phyloP scores from a whole-genome alignment of 208 protist genomes.

The Leishmania braziliensis region DNA sequence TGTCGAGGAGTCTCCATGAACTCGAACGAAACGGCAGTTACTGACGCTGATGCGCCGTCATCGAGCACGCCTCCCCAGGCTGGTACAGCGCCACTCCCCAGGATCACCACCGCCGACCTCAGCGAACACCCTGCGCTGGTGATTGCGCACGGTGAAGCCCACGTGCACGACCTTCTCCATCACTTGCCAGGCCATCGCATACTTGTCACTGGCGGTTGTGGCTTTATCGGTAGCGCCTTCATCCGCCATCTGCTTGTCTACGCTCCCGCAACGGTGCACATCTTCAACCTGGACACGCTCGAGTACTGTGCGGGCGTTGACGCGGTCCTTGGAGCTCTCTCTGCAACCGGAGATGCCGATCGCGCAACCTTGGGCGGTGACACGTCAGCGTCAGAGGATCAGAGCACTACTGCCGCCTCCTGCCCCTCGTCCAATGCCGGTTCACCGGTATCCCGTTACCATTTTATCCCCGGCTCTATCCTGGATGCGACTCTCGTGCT shows the following conservation, averaged over 20 bases:
- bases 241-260: slow-evolving; percentile 62
- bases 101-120: neutral
- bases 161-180: slow-evolving; percentile 17
- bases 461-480: slow-evolving; percentile 89
- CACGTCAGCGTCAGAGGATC: slow-evolving; percentile 36
- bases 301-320: slow-evolving; percentile 84
- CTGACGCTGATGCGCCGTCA: neutral
- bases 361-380: neutral
- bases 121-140: neutral
- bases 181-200: slow-evolving; percentile 42
- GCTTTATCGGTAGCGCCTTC: slow-evolving; percentile 87
- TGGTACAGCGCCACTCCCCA: neutral
- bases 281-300: slow-evolving; percentile 91
- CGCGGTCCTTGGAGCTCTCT: slow-evolving; percentile 5
- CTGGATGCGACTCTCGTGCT: slow-evolving; percentile 60
- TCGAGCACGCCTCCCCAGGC: neutral
- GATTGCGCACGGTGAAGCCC: neutral
- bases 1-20: neutral
- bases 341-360: neutral
- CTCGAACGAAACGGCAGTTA: neutral
- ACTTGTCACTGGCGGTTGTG: slow-evolving; percentile 80
- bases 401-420: slow-evolving; percentile 12
- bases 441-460: slow-evolving; percentile 48
- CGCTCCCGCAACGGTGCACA: slow-evolving; percentile 60
- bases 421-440: neutral